Percentiles rank a stretch among this genome's conserved stretches.
These are phyloP conservation scores for Asterella californica DNA, from an alignment of 225 moss, liverwort and hornwort species.

Conservation along the genomic window DNA sequence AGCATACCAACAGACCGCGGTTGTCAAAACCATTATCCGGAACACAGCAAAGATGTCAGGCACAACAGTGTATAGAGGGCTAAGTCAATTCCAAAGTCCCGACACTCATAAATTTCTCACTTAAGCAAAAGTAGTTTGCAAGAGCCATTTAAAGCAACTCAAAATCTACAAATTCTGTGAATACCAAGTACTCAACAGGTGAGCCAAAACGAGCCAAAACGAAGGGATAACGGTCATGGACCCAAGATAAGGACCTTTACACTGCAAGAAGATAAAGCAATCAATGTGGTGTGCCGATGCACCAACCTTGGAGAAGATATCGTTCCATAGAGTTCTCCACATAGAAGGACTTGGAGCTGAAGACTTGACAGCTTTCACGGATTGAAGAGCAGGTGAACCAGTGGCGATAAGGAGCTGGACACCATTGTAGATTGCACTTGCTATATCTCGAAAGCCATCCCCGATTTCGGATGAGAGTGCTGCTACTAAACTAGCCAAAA, in stretches of 20 bases:
- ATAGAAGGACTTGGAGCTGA: constrained; percentile 67
- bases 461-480: constrained; percentile 41
- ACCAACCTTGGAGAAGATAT: constrained; percentile 72
- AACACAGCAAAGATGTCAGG: too few relatives aligned
- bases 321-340: constrained; percentile 76
- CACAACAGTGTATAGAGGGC: not conserved
- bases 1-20: not conserved
- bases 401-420: constrained; percentile 50
- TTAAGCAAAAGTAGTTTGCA: too few relatives aligned
- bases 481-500: constrained; percentile 47
- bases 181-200: too few relatives aligned
- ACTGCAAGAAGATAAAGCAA: not conserved
- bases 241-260: not conserved
- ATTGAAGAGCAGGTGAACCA: constrained; percentile 57
- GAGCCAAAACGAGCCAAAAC: too few relatives aligned
- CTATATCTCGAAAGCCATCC: constrained; percentile 32
- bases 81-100: not conserved
- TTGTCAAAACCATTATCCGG: not conserved
- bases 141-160: too few relatives aligned
- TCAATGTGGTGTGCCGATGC: not conserved
- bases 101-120: not conserved
- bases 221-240: too few relatives aligned
- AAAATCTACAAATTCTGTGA: too few relatives aligned
- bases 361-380: constrained; percentile 61
- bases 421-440: constrained; percentile 33